These are phyloP conservation scores for Colletotrichum tabaci DNA, from an alignment of 2,329 filamentous ascomycete genomes.

Conservation along the genomic window DNA sequence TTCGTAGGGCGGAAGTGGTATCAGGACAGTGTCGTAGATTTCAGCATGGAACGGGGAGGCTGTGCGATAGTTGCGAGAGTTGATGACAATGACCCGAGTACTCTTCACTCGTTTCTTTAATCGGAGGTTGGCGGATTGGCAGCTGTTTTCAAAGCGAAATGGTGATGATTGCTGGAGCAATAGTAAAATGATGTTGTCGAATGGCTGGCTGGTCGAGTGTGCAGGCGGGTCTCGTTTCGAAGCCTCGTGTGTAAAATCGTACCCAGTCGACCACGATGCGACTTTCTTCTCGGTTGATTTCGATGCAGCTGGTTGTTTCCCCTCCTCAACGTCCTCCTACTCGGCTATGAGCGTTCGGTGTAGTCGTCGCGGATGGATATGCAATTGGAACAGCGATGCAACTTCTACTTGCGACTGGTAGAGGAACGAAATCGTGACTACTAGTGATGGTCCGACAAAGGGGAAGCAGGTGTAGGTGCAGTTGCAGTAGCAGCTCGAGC, in stretches of 20 bases:
- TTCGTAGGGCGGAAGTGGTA: conserved; percentile 8
- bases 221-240: conserved; percentile 26
- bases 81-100: neutral
- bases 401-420: neutral
- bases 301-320: neutral
- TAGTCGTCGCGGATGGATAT: neutral
- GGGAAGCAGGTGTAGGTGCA: conserved; percentile 12
- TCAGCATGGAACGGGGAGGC: conserved; percentile 6
- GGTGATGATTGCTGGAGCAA: conserved; percentile 3
- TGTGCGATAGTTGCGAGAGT: neutral
- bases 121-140: neutral
- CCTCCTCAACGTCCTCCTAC: neutral
- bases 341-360: neutral
- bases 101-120: neutral
- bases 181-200: conserved; percentile 13
- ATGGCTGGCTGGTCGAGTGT: conserved; percentile 12
- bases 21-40: conserved; percentile 3
- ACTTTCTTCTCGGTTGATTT: conserved; percentile 11
- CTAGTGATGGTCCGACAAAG: neutral
- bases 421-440: neutral
- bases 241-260: conserved; percentile 17
- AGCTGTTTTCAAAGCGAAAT: neutral
- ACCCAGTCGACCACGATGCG: conserved; percentile 14
- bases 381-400: neutral
- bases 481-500: conserved; percentile 7